phyloP scores from a whole-genome alignment of 106 monocot genomes.

The Allium fistulosum region DNA sequence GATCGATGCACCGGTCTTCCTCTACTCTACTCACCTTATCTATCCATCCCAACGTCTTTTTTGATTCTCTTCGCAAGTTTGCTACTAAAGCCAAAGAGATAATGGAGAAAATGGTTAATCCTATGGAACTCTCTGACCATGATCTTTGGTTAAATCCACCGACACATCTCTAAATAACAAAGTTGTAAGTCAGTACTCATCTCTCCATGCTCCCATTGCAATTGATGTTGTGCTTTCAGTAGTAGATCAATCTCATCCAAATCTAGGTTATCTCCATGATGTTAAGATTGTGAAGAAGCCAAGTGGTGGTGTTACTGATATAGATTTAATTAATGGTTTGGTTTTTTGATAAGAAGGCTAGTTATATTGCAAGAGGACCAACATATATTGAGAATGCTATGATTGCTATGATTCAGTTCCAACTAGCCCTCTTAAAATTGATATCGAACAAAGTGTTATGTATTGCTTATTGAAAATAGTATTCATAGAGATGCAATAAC shows the following conservation, averaged over 20 bases:
- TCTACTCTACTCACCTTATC: constrained; percentile 56
- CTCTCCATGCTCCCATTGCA: constrained; percentile 79
- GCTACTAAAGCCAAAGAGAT: constrained; percentile 41
- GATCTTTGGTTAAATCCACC: constrained; percentile 79
- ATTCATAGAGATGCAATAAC: constrained; percentile 90
- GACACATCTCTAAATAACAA: constrained; percentile 84
- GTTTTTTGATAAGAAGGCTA: constrained; percentile 91
- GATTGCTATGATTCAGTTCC: constrained; percentile 93
- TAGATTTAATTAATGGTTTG: constrained; percentile 56
- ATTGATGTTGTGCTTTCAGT: constrained; percentile 71
- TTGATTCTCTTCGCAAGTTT: constrained; percentile 75
- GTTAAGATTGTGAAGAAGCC: constrained; percentile 80
- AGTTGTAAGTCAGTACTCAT: constrained; percentile 90
- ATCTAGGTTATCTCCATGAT: constrained; percentile 73
- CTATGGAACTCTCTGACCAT: constrained; percentile 78
- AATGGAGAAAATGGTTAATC: constrained; percentile 57
- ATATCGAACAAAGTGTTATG: constrained; percentile 94
- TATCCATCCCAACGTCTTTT: constrained; percentile 71
- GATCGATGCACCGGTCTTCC: constrained; percentile 48
- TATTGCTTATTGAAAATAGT: constrained; percentile 87
- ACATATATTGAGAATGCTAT: constrained; percentile 81
- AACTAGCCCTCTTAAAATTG: constrained; percentile 92
- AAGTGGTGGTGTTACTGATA: constrained; percentile 83
- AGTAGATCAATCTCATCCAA: constrained; percentile 61
- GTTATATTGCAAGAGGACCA: constrained; percentile 71